These are phyloP conservation scores for Lathyrus sativus DNA, from an alignment of 306 rosid genomes.

Conservation along the genomic window DNA sequence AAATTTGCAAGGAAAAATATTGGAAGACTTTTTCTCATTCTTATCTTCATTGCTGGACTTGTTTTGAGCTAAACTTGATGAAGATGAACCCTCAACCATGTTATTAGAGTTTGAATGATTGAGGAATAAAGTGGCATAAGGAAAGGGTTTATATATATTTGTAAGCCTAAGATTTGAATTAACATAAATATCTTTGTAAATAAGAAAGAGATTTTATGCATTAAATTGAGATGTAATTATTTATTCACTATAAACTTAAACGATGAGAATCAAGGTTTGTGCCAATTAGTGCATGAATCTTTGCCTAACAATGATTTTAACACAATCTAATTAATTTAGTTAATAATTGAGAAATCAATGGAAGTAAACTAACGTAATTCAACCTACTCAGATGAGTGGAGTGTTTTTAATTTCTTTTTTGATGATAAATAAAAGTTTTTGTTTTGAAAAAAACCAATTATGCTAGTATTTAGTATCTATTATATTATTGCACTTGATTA, in stretches of 20 bases:
- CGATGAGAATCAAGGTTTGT: neutral
- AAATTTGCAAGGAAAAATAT: conserved; percentile 64
- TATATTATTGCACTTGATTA: too few species aligned
- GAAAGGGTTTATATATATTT: neutral
- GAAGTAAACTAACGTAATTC: too few species aligned
- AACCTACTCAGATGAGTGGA: too few species aligned
- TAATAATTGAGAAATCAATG: neutral
- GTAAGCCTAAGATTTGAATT: neutral
- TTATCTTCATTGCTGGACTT: conserved; percentile 7
- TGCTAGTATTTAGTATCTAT: too few species aligned
- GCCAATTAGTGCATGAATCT: conserved; percentile 11
- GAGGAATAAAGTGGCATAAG: neutral
- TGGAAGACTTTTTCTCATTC: conserved; percentile 17
- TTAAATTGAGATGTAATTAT: conserved; percentile 8
- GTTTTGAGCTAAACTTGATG: neutral
- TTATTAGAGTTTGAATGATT: neutral
- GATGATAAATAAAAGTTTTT: too few species aligned
- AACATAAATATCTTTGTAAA: neutral
- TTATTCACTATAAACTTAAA: neutral
- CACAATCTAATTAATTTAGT: neutral
- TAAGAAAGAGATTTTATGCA: conserved; percentile 2
- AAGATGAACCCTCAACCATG: conserved; percentile 1
- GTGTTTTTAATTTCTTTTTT: too few species aligned
- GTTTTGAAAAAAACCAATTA: too few species aligned
- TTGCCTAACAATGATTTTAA: conserved; percentile 18